Evolutionary conservation across 805 yeast species (phyloP).

Genomic region (Candida ovalis): DNA sequence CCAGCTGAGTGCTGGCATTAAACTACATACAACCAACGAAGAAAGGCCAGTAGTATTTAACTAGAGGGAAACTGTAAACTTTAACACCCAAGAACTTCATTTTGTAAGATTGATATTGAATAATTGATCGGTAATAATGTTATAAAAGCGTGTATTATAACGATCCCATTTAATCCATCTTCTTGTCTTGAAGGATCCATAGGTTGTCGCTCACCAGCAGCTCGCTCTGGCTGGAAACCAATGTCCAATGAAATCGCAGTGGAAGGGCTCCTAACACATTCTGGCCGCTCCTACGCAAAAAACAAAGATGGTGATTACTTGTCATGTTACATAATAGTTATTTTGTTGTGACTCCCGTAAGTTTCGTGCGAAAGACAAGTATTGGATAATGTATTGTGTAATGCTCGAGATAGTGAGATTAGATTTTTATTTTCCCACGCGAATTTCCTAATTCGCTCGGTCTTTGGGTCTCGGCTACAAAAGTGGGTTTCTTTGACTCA

Average conservation of each 20-base stretch:
- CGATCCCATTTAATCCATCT: neutral
- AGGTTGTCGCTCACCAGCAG: neutral
- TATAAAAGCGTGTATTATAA: neutral
- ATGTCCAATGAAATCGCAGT: constrained; percentile 25
- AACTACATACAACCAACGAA: constrained; percentile 70
- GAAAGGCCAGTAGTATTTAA: constrained; percentile 85
- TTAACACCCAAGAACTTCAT: constrained; percentile 34
- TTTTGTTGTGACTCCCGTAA: too few relatives aligned
- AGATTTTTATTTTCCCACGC: too few relatives aligned
- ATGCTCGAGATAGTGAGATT: too few relatives aligned
- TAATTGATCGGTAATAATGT: neutral
- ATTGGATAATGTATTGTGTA: neutral
- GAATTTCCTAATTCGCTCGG: too few relatives aligned
- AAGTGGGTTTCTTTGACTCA: too few relatives aligned
- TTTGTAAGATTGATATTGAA: constrained; percentile 6
- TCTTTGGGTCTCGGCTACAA: too few relatives aligned
- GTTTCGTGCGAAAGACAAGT: too few relatives aligned
- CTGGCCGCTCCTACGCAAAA: too few relatives aligned
- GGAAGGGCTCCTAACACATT: constrained; percentile 43
- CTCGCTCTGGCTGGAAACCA: neutral
- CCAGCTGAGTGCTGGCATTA: neutral
- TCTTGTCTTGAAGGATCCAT: too few relatives aligned
- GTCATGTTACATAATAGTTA: too few relatives aligned
- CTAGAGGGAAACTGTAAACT: constrained; percentile 34
- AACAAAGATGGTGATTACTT: too few relatives aligned